Conservation (phyloP, 2,329 filamentous ascomycete genomes). For the Cephalotrichum gorgonifer region DNA sequence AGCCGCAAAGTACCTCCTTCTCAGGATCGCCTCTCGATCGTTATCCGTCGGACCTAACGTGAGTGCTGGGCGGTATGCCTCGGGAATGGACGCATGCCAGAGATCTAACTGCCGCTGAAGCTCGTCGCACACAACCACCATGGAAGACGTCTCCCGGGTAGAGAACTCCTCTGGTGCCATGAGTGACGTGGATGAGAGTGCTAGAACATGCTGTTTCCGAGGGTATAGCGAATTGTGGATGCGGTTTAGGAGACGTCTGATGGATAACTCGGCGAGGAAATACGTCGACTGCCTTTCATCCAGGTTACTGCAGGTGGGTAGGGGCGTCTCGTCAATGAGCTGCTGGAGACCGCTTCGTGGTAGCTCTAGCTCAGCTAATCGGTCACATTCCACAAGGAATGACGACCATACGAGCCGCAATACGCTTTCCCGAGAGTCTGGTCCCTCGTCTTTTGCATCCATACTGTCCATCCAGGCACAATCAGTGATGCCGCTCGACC, state of each 20-base stretch:
- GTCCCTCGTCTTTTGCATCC: constrained; percentile 9
- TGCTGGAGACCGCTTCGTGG: constrained; percentile 20
- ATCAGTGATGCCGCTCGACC: neutral
- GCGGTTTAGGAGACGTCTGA: constrained; percentile 20
- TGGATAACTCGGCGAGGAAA: constrained; percentile 21
- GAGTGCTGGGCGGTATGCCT: constrained; percentile 15
- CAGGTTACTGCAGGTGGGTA: constrained; percentile 16
- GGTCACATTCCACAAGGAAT: constrained; percentile 20
- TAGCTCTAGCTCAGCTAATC: constrained; percentile 20
- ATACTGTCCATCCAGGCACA: neutral
- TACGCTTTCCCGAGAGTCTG: constrained; percentile 12
- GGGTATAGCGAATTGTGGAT: constrained; percentile 21
- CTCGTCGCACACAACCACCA: constrained; percentile 17
- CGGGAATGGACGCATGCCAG: constrained; percentile 21
- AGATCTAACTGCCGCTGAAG: constrained; percentile 18
- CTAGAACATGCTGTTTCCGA: constrained; percentile 13
- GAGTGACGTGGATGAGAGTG: constrained; percentile 14
- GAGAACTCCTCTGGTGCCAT: constrained; percentile 16
- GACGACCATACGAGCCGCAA: constrained; percentile 20
- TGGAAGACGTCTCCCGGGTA: constrained; percentile 15
- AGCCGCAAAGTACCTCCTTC: constrained; percentile 21
- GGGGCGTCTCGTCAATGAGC: constrained; percentile 17
- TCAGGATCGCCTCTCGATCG: constrained; percentile 15
- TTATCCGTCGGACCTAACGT: constrained; percentile 11
- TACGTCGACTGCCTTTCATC: constrained; percentile 14